These are phyloP conservation scores for Mycena maculata DNA, from an alignment of 768 basidiomycete species.

Conservation along the genomic window DNA sequence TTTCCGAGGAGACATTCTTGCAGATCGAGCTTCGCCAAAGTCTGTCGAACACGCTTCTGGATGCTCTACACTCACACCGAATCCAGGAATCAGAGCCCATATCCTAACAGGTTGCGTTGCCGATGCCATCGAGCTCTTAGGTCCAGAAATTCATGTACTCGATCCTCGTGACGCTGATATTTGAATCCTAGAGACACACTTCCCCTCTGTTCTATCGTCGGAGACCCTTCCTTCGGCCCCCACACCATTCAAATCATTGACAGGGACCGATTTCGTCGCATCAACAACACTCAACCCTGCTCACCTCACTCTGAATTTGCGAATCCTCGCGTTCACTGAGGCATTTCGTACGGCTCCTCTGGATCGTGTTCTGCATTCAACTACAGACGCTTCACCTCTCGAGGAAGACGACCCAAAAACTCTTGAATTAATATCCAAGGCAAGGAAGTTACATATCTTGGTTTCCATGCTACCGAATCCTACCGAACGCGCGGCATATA, in stretches of 20 bases:
- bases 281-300: constrained; percentile 77
- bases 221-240: constrained; percentile 36
- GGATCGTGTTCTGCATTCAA: constrained; percentile 48
- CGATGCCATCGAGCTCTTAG: neutral
- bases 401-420: constrained; percentile 52
- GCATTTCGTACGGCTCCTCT: constrained; percentile 80
- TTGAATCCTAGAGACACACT: constrained; percentile 73
- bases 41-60: constrained; percentile 41
- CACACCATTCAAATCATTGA: constrained; percentile 42
- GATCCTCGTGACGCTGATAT: constrained; percentile 79
- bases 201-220: constrained; percentile 73
- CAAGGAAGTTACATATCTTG: constrained; percentile 74
- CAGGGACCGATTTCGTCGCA: constrained; percentile 59
- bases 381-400: constrained; percentile 26
- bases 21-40: constrained; percentile 67
- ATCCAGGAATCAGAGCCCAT: neutral
- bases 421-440: constrained; percentile 62
- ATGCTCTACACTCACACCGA: neutral
- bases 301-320: constrained; percentile 86
- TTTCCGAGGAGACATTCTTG: constrained; percentile 55
- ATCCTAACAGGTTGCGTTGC: too few species aligned
- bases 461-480: constrained; percentile 66
- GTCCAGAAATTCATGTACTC: constrained; percentile 79
- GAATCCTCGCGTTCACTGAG: constrained; percentile 90
- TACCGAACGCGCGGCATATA: constrained; percentile 69